phyloP scores from a whole-genome alignment of 345 rosid species.

The Schrenkiella parvula region DNA sequence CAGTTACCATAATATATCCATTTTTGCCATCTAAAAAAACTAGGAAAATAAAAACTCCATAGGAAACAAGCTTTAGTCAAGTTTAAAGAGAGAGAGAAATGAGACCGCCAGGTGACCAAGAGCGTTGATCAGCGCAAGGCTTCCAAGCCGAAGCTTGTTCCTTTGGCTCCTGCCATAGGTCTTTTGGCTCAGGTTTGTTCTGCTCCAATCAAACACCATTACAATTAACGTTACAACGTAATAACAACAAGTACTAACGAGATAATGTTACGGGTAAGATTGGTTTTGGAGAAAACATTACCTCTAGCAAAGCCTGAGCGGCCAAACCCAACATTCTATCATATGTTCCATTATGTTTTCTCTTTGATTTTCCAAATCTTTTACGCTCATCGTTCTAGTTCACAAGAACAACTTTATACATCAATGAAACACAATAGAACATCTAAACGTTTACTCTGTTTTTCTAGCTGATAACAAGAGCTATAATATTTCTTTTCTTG shows the following conservation, averaged over 20 bases:
- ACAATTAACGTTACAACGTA: not conserved
- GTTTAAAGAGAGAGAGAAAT: not conserved
- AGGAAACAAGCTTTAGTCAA: not conserved
- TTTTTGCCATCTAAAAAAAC: constrained; percentile 52
- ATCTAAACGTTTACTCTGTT: not conserved
- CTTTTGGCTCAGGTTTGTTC: constrained; percentile 84
- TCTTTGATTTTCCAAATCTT: constrained; percentile 40
- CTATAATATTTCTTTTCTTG: not conserved
- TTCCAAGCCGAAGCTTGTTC: constrained; percentile 75
- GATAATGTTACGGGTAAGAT: not conserved
- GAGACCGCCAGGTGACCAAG: constrained; percentile 65
- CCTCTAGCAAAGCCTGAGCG: constrained; percentile 84
- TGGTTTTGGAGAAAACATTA: constrained; percentile 13
- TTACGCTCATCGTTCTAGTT: constrained; percentile 36
- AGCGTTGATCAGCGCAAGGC: constrained; percentile 77
- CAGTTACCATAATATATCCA: constrained; percentile 89
- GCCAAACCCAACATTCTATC: constrained; percentile 84
- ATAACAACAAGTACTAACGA: not conserved
- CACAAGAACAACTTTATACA: not conserved
- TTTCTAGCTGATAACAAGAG: not conserved
- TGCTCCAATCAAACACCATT: constrained; percentile 37
- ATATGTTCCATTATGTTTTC: constrained; percentile 44
- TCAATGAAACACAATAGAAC: not conserved
- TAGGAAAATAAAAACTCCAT: not conserved
- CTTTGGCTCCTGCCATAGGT: constrained; percentile 80